phyloP scores from a whole-genome alignment of 305 asterid species.

The Ilex paraguariensis region DNA sequence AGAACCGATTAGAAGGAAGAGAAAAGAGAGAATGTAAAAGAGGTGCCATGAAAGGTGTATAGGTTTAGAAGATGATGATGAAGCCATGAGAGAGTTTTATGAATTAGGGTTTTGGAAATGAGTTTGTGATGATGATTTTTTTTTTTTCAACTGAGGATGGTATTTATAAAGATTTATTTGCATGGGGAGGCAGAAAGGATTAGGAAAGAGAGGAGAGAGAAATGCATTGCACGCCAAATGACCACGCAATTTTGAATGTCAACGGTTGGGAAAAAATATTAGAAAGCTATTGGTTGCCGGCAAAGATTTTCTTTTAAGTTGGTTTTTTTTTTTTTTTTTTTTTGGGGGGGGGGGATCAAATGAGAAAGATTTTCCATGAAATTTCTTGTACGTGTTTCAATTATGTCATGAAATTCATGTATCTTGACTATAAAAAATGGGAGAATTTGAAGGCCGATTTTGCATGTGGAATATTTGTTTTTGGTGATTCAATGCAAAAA shows the following conservation, averaged over 20 bases:
- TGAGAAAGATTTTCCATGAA: conserved; percentile 10
- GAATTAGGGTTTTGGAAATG: not conserved
- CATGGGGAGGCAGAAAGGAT: conserved; percentile 15
- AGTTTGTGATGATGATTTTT: too few relatives aligned
- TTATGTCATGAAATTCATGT: conserved; percentile 1
- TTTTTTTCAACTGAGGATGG: too few relatives aligned
- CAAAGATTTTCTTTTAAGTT: too few relatives aligned
- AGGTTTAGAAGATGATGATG: conserved; percentile 7
- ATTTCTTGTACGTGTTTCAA: conserved; percentile 31
- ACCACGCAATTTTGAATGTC: conserved; percentile 34
- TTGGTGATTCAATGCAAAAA: too few relatives aligned
- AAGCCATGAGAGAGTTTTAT: conserved; percentile 13
- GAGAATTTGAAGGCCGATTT: too few relatives aligned
- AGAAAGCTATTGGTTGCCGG: too few relatives aligned
- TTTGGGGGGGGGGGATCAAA: too few relatives aligned
- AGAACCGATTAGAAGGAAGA: conserved; percentile 19
- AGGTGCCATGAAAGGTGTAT: not conserved
- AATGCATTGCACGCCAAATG: conserved; percentile 41
- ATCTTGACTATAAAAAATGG: too few relatives aligned
- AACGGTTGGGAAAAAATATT: conserved; percentile 14
- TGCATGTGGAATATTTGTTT: too few relatives aligned
- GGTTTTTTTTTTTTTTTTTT: too few relatives aligned
- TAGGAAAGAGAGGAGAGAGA: conserved; percentile 14
- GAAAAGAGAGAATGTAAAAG: conserved; percentile 5
- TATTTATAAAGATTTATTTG: conserved; percentile 1